Base-by-base conservation (phyloP, 768 basidiomycete genomes). In the Trametes maxima region DNA sequence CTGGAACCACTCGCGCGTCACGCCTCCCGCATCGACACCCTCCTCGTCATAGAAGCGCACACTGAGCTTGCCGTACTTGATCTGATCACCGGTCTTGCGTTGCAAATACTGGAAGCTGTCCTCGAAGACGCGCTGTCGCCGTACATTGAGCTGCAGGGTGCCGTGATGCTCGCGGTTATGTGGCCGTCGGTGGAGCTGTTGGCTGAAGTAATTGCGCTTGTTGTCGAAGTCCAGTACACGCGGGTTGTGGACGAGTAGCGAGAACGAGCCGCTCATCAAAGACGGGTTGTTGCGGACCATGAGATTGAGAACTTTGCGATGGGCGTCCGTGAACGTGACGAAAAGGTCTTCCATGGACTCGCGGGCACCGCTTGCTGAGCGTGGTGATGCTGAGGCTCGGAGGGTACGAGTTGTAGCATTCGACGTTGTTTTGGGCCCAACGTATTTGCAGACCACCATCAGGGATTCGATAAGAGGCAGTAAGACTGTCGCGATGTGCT, bases 241-340 rank as follows among this genome's bases (percentile, higher is more conserved):
- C 48, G 97, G 89, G 69, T 99, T 99, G 76, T 95, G 88, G 47
- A 99, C 91, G 64, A 99, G 80, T 0, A 99, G 82, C 16, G 95
- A 94, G 82, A 99, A 99, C 1, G 96, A 98, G 12, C 97, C 97
- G 67, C 93, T 94, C 92, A 99, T 95, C 43, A 99, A 76, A 0
- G 95, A 94, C 2, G 97, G 97, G 72, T 98, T 98, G 74, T 95
- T 98, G 64, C 97, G 90, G 33, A 99, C 95, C 90, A 99, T 96
- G 62, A 95, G 80, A 73, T 99, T 99, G 57, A 98, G 83, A 48
- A 97, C 84, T 73, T 95, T 95, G 61, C 94, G 84, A 72, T 98
- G 96, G 16, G 87, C 82, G 67, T 96, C 95, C 10, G 95, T 98
- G 77, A 98, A 98, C 7, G 84, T 81, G 48, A 96, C 87, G 72